Evolutionary conservation across 306 rosid species (phyloP), one percentile per base, ranked within the genome.

Genomic region (Quercus mongolica): DNA sequence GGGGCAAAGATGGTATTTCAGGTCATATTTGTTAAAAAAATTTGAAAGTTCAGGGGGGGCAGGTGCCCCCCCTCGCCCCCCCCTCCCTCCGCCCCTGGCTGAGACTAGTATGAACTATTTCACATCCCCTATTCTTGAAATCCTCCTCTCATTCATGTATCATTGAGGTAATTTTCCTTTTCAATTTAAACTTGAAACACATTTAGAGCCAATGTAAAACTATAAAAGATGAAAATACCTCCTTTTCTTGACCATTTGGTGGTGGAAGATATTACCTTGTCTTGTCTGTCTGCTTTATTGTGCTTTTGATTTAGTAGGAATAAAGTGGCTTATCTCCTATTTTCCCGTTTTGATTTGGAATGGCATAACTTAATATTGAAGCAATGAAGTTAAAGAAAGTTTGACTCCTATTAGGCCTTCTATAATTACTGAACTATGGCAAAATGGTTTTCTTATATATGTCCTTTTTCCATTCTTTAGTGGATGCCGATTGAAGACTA

Each of bases 401-500:
- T 21, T 0, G 10, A 9, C 1, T 14, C 8, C 0, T 41, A 13
- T 14, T 30, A 5, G 2, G 41, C 5, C 12, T 28, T 64, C 21
- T 4, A 14, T 26, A 64, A 30, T 64, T 17, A 28, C 21, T 30
- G 13, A 30, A 30, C 31, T 64, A 64, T 30, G 21, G 3, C 4
- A 59, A 59, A 26, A 11, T 9, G 65, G 65, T 23, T 23, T 59
- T 5, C 31, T 59, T 11, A 21, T 57, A 14, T 63, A 1, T 64
- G 3, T 14, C 2, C 1, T 28, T 17, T 28, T 30, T 30, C 21
- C 31, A 5, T 79, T 76, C n/a, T 77, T 18, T 92, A 94, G 97
- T 92, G 98, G 98, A 92, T 94, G 97, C 84, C 89, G 14, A 26
- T 88, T 76, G 88, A 84, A 63, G 98, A 94, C 4, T 94, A 92